A percentile compares a stretch with the other conserved stretches of the same genome.
Conservation (phyloP, 202 grass and related monocot genomes). For the Bolboschoenoplectus hybrid region DNA sequence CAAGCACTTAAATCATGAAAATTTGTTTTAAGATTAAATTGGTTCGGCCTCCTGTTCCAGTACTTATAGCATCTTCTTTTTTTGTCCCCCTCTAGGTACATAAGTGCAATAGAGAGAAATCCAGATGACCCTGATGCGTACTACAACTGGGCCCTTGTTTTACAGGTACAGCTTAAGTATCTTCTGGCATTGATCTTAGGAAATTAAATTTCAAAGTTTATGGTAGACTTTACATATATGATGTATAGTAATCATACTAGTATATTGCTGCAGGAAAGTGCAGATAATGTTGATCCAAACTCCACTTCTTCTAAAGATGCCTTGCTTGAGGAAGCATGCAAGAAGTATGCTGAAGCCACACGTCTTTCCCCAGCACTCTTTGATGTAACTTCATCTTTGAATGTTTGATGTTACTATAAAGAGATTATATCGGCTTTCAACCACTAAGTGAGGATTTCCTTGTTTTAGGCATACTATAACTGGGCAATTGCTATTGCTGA, state of each 20-base stretch:
- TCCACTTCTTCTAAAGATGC: conserved; percentile 87
- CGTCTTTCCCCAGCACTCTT: conserved; percentile 84
- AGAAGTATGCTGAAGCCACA: conserved; percentile 97
- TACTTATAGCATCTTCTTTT: conserved; percentile 18
- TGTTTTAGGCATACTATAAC: conserved; percentile 89
- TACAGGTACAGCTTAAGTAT: conserved; percentile 68
- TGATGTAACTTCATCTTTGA: conserved; percentile 68
- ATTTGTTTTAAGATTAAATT: conserved; percentile 10
- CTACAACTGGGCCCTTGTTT: conserved; percentile 99
- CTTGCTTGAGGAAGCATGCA: conserved; percentile 98
- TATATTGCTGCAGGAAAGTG: conserved; percentile 80
- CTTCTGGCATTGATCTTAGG: conserved; percentile 29
- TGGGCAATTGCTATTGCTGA: conserved; percentile 99
- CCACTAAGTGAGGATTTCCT: background rate
- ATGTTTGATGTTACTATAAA: conserved; percentile 16
- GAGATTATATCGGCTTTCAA: background rate
- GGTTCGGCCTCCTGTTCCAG: background rate
- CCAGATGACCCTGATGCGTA: conserved; percentile 93
- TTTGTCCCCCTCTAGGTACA: conserved; percentile 58
- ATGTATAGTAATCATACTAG: conserved; percentile 37
- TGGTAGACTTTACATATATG: conserved; percentile 30
- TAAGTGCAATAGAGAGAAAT: conserved; percentile 96
- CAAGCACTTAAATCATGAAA: background rate
- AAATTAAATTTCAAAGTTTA: conserved; percentile 4
- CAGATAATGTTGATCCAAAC: conserved; percentile 84